Percentiles rank a stretch among this genome's conserved stretches.
Conservation (phyloP, 345 rosid genomes). For the Gossypium longicalyx region DNA sequence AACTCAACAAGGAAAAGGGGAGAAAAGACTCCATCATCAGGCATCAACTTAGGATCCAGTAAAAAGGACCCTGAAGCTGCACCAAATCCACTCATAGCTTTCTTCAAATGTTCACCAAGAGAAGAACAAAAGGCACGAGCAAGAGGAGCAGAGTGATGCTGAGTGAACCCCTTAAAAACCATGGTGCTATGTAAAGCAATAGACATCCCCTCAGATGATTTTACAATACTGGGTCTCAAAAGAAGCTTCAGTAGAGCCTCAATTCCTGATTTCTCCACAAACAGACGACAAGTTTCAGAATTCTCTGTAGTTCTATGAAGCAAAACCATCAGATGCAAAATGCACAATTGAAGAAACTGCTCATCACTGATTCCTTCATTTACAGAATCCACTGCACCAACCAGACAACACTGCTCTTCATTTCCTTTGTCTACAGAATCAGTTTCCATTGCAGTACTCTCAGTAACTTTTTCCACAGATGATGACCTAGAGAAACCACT, state of each 20-base stretch:
- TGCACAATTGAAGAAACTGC: constrained; percentile 76
- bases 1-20: constrained; percentile 89
- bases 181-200: constrained; percentile 93
- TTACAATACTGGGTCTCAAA: constrained; percentile 73
- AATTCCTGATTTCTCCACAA: constrained; percentile 95
- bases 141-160: constrained; percentile 86
- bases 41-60: constrained; percentile 57
- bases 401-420: constrained; percentile 40
- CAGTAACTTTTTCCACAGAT: constrained; percentile 36
- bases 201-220: constrained; percentile 93
- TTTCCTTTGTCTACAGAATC: constrained; percentile 67
- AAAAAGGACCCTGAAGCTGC: constrained; percentile 55
- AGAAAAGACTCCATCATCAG: constrained; percentile 60
- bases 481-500: constrained; percentile 40
- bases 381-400: constrained; percentile 37
- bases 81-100: constrained; percentile 59
- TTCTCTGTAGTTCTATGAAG: constrained; percentile 85
- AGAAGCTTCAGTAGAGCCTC: constrained; percentile 85
- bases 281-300: constrained; percentile 82
- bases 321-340: constrained; percentile 89
- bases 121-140: constrained; percentile 84
- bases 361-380: constrained; percentile 62
- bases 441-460: constrained; percentile 78
- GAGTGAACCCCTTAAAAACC: constrained; percentile 96
- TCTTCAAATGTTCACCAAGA: constrained; percentile 69